Percentiles rank a stretch among this genome's conserved stretches.
phyloP scores from a whole-genome alignment of 2,329 filamentous ascomycete species.

The Colletotrichum lentis region DNA sequence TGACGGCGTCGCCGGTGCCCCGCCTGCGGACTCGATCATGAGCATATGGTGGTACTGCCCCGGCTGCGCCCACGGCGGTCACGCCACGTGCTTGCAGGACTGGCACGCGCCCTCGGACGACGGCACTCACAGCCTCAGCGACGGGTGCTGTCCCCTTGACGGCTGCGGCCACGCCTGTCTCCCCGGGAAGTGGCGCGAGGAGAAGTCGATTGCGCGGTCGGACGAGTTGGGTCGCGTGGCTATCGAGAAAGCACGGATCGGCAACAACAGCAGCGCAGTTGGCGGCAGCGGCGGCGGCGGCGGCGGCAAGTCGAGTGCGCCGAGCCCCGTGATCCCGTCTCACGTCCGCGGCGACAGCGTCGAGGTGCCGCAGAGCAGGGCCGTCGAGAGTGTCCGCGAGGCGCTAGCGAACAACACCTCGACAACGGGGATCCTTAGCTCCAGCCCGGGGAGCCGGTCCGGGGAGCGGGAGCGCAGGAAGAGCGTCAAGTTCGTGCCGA shows the following conservation, averaged over 20 bases:
- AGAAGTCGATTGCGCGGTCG: conserved; percentile 54
- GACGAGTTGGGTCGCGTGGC: conserved; percentile 63
- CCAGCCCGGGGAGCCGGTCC: conserved; percentile 56
- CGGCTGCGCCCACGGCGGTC: conserved; percentile 69
- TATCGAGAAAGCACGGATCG: conserved; percentile 51
- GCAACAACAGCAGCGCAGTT: conserved; percentile 36
- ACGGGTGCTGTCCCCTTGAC: conserved; percentile 70
- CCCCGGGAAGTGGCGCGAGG: conserved; percentile 63
- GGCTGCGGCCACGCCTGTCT: conserved; percentile 72
- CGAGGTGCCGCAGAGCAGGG: conserved; percentile 66
- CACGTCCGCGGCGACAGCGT: conserved; percentile 58
- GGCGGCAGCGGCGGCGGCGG: conserved; percentile 35
- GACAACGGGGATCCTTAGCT: conserved; percentile 54
- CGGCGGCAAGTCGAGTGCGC: conserved; percentile 41
- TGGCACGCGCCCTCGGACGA: conserved; percentile 61
- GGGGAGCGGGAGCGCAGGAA: conserved; percentile 65
- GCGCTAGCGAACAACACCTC: conserved; percentile 50
- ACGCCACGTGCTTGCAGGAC: conserved; percentile 65
- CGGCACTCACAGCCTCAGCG: conserved; percentile 48
- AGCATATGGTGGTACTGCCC: conserved; percentile 71
- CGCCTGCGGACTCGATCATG: conserved; percentile 44
- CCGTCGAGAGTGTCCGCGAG: conserved; percentile 68
- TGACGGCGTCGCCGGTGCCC: conserved; percentile 13
- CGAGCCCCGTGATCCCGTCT: conserved; percentile 36
- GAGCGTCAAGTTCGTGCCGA: conserved; percentile 69